phyloP scores from a whole-genome alignment of 768 basidiomycete genomes.

The Wakefieldia striispora region DNA sequence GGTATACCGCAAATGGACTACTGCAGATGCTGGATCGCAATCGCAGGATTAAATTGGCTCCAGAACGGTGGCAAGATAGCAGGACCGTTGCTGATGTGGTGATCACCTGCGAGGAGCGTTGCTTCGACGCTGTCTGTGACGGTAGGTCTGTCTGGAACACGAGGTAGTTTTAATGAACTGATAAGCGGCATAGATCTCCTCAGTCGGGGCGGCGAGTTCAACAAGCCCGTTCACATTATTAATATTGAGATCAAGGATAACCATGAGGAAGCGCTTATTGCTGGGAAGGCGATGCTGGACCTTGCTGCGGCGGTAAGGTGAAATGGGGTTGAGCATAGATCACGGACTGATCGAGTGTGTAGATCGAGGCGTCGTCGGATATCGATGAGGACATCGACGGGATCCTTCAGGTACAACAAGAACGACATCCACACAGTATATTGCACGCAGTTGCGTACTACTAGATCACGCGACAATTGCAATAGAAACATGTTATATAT shows the following conservation, averaged over 20 bases:
- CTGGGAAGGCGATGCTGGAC: slow-evolving; percentile 93
- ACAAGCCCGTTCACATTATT: slow-evolving; percentile 91
- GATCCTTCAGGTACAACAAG: slow-evolving; percentile 82
- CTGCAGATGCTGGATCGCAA: slow-evolving; percentile 97
- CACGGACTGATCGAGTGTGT: slow-evolving; percentile 12
- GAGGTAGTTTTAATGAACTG: slow-evolving; percentile 10
- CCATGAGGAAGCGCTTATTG: slow-evolving; percentile 96
- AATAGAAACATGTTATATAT: slow-evolving; percentile 14
- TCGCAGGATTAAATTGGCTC: slow-evolving; percentile 84
- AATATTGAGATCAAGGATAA: slow-evolving; percentile 99
- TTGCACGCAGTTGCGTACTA: slow-evolving; percentile 93
- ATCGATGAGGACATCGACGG: slow-evolving; percentile 89
- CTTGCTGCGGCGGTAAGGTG: slow-evolving; percentile 80
- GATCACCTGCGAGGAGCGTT: slow-evolving; percentile 98
- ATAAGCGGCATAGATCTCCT: slow-evolving; percentile 63
- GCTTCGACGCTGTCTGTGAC: slow-evolving; percentile 97
- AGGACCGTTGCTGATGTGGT: slow-evolving; percentile 91
- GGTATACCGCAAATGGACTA: slow-evolving; percentile 91
- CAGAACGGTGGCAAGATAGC: slow-evolving; percentile 96
- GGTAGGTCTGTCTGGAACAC: slow-evolving; percentile 50
- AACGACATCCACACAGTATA: slow-evolving; percentile 87
- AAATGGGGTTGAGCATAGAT: neutral
- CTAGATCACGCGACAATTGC: slow-evolving; percentile 39
- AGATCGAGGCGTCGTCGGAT: slow-evolving; percentile 87
- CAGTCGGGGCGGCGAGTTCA: slow-evolving; percentile 84